phyloP scores from a whole-genome alignment of 768 basidiomycete genomes.

The Auriscalpium microsporum region DNA sequence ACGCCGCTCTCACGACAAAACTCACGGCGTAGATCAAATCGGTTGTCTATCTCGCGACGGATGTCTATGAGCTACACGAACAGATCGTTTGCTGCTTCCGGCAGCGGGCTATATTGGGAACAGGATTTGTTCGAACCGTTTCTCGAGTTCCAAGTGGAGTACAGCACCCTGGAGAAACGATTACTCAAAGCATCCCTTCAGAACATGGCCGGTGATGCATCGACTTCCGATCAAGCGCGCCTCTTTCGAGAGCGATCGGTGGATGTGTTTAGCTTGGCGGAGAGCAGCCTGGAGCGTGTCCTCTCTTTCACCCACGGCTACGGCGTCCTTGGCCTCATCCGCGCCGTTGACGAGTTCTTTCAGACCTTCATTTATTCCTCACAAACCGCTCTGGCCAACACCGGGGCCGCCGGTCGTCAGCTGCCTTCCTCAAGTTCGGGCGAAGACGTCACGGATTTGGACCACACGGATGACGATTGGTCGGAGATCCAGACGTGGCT shows the following conservation, averaged over 20 bases:
- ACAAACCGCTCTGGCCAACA: slow-evolving; percentile 38
- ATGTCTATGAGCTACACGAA: slow-evolving; percentile 12
- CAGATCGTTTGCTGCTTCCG: slow-evolving; percentile 1
- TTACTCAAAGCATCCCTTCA: slow-evolving; percentile 53
- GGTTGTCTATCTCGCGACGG: slow-evolving; percentile 21
- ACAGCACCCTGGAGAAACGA: slow-evolving; percentile 67
- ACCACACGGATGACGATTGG: slow-evolving; percentile 90
- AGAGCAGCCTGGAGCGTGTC: slow-evolving; percentile 73
- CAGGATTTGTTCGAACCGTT: slow-evolving; percentile 90
- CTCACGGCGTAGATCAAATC: slow-evolving; percentile 7
- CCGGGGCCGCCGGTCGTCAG: slow-evolving; percentile 13
- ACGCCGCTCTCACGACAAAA: background rate
- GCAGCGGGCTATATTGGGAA: slow-evolving; percentile 60
- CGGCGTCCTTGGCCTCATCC: slow-evolving; percentile 64
- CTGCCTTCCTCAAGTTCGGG: slow-evolving; percentile 28
- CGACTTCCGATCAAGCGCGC: slow-evolving; percentile 45
- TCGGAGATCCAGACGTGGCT: slow-evolving; percentile 73
- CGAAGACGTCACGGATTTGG: slow-evolving; percentile 63
- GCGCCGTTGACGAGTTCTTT: slow-evolving; percentile 65
- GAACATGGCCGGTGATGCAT: slow-evolving; percentile 33
- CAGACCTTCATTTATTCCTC: slow-evolving; percentile 60
- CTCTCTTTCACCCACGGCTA: slow-evolving; percentile 84
- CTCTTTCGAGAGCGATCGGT: slow-evolving; percentile 66
- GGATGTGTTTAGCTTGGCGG: slow-evolving; percentile 68
- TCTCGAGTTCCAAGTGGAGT: slow-evolving; percentile 83